Percentiles rank a stretch among this genome's conserved stretches.
Conservation (phyloP, 352 stramenopile species). For the Phytophthora capsici region DNA sequence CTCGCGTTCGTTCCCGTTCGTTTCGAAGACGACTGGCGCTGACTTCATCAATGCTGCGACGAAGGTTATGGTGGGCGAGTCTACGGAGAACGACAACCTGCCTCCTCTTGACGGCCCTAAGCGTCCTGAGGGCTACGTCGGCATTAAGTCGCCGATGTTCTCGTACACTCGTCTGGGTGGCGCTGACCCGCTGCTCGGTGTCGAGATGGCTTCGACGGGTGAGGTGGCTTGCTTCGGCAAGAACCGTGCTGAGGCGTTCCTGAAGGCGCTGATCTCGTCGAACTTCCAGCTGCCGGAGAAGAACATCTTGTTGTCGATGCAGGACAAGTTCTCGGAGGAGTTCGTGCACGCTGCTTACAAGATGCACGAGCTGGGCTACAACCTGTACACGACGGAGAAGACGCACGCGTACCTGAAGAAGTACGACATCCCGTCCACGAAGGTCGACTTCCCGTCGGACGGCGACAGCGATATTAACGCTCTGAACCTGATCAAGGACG, state of each 20-base stretch:
- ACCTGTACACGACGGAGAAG: slow-evolving; percentile 94
- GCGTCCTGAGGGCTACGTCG: slow-evolving; percentile 95
- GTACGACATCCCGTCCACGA: slow-evolving; percentile 89
- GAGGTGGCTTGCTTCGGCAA: slow-evolving; percentile 98
- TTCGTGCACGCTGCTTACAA: slow-evolving; percentile 96
- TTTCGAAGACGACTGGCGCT: slow-evolving; percentile 98
- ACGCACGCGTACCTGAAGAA: slow-evolving; percentile 92
- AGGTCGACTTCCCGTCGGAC: slow-evolving; percentile 81
- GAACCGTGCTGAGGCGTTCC: slow-evolving; percentile 96
- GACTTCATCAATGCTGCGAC: slow-evolving; percentile 99
- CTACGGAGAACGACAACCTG: slow-evolving; percentile 93
- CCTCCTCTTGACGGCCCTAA: slow-evolving; percentile 96
- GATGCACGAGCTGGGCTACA: slow-evolving; percentile 96
- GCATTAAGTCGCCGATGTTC: slow-evolving; percentile 94
- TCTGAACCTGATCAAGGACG: slow-evolving; percentile 93
- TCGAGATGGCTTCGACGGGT: slow-evolving; percentile 98
- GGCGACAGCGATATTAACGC: slow-evolving; percentile 75
- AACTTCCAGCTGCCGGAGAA: slow-evolving; percentile 88
- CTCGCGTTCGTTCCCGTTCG: slow-evolving; percentile 99
- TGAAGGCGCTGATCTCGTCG: slow-evolving; percentile 90
- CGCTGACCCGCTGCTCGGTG: slow-evolving; percentile 95
- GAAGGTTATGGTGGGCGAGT: slow-evolving; percentile 93
- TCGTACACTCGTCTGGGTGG: slow-evolving; percentile 95
- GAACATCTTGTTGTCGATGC: slow-evolving; percentile 93
- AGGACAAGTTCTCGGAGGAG: slow-evolving; percentile 95